Evolutionary conservation across 108 stramenopile genomes (phyloP), one percentile per base, ranked within the genome.

Genomic region (Schizochytrium sp.): DNA sequence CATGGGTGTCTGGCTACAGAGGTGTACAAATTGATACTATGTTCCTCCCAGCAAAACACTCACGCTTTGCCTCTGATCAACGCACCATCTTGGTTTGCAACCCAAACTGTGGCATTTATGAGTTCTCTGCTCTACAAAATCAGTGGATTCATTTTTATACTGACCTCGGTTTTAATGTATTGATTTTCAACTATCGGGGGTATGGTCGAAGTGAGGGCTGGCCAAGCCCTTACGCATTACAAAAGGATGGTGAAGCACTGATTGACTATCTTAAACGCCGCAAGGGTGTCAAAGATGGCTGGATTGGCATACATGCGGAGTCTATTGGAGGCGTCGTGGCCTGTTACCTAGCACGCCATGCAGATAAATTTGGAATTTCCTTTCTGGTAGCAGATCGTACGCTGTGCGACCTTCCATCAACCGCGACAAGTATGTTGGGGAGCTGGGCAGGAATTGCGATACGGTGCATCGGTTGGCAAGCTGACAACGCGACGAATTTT

Each of bases 231-330:
- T 55, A 49, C n/a, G 76, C 53, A 5, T 28, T 83, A 40, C 76
- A 55, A 42, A 46, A 5, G 76, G 76, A 83, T 42, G 76, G 76
- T 7, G 76, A 83, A 50, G 76, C 13, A 13, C 47, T 83, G 2
- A 53, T 83, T 12, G 53, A 83, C n/a, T 83, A 55, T 42, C 53
- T 83, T 2, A 55, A n/a, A 53, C 5, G 53, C 5, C 10, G 53
- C 10, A 55, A 83, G 47, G 50, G 76, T 7, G 76, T 83, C 8
- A 10, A 83, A 10, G 50, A 28, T 7, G 76, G 76, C 53, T 83
- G 76, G 76, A 55, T 83, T 38, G 76, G 76, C 15, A 28, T 83
- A 5, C 76, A 83, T 55, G 76, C 76, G 28, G 76, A 83, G 76
- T 55, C 50, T 53, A 83, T 83, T 2, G 76, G 76, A 38, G 76